Base-by-base conservation (phyloP, 352 stramenopile species). In the Hyphochytrium catenoides region DNA sequence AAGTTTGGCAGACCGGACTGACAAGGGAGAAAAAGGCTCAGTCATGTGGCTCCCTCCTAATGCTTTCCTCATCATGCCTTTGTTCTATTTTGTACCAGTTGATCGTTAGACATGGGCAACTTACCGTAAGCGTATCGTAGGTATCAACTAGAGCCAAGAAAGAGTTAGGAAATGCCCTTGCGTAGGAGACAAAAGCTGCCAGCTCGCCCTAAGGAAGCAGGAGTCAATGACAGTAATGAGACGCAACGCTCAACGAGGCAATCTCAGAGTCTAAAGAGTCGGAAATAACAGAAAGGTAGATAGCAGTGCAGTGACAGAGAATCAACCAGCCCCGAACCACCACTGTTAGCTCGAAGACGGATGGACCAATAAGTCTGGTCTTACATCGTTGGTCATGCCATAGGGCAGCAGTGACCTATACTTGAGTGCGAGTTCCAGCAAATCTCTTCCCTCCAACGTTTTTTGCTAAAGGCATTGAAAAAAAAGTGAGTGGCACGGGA, bases 121-220 rank as follows among this genome's bases (percentile, higher is more conserved):
- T 23, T 44, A 81, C 64, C 53, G 56, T 62, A 9, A 98, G 57
- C 31, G 89, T 96, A 47, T 97, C 86, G 56, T 98, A 98, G 0
- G 92, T 98, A 52, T 99, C 92, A 19, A 98, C 76, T 2, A 99
- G 68, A 37, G 85, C 91, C 9, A 98, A 39, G 52, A 97, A 98
- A 3, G 48, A 50, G 31, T 94, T 57, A 1, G 92, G 92, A 58
- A 97, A 98, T n/a, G 88, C 79, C 18, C 81, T 56, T 9, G 88
- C 91, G 44, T 98, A 99, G 16, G 84, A 71, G 37, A 96, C 74
- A 51, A 99, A 99, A 9, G 90, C 87, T 8, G 89, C 89, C n/a
- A 99, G 58, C 46, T 99, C 92, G 37, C 89, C 88, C 50, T 95
- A 37, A 2, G 69, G 36, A 2, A 73, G 31, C 7, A 31, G 4